phyloP scores from a whole-genome alignment of 2,329 filamentous ascomycete genomes.

The Ophiocordyceps camponoti-rufipedis region DNA sequence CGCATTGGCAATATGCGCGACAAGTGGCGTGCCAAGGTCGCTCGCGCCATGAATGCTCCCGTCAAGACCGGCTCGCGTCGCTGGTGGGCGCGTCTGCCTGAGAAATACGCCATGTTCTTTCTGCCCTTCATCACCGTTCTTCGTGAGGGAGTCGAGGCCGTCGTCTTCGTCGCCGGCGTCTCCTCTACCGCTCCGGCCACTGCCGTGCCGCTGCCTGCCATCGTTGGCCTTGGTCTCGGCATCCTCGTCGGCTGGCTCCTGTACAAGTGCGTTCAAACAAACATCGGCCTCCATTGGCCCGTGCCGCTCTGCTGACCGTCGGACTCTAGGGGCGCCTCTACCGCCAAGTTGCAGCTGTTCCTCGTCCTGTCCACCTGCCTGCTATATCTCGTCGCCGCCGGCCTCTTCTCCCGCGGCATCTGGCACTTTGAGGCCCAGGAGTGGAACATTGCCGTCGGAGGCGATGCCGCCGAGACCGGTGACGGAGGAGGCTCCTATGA shows the following conservation, averaged over 20 bases:
- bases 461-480: constrained; percentile 30
- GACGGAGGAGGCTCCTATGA: constrained; percentile 60
- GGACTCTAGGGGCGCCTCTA: constrained; percentile 19
- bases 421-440: constrained; percentile 56
- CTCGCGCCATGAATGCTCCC: constrained; percentile 42
- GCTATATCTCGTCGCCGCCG: constrained; percentile 68
- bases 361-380: constrained; percentile 69
- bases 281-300: background rate
- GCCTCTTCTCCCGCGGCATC: constrained; percentile 59
- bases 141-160: constrained; percentile 69
- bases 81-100: constrained; percentile 42
- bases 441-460: constrained; percentile 48
- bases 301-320: background rate
- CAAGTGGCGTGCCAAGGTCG: constrained; percentile 76
- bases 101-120: constrained; percentile 75
- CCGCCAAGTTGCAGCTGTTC: constrained; percentile 45
- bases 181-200: constrained; percentile 57
- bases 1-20: constrained; percentile 69
- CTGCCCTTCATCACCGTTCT: constrained; percentile 79
- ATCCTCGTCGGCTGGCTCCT: constrained; percentile 50
- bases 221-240: constrained; percentile 54
- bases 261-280: constrained; percentile 42
- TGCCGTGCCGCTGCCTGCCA: constrained; percentile 59
- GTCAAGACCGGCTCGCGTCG: constrained; percentile 23
- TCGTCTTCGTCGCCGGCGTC: constrained; percentile 75